These are phyloP conservation scores for Nicotiana noctiflora DNA, from an alignment of 257 asterid genomes.

Conservation along the genomic window DNA sequence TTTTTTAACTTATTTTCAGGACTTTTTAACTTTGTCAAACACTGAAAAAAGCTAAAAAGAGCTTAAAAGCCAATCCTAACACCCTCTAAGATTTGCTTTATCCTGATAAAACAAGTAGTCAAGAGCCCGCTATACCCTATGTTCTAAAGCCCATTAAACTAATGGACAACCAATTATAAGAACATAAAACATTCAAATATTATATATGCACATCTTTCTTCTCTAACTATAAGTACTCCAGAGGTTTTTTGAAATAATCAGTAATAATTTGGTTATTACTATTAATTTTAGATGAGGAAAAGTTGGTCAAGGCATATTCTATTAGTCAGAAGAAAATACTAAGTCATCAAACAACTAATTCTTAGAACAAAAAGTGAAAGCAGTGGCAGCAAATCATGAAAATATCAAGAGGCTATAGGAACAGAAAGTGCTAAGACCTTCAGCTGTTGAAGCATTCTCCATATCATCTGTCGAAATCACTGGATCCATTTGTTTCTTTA, in stretches of 20 bases:
- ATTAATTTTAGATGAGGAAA: background rate
- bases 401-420: background rate
- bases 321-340: background rate
- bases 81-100: too few species aligned
- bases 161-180: background rate
- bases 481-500: slow-evolving; percentile 60
- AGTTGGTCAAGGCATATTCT: background rate
- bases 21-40: too few species aligned
- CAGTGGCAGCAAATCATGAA: background rate
- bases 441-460: slow-evolving; percentile 35
- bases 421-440: slow-evolving; percentile 31
- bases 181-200: too few species aligned
- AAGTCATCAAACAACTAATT: background rate
- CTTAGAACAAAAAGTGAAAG: background rate
- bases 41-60: too few species aligned
- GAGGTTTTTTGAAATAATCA: background rate
- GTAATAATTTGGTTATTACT: background rate
- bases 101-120: too few species aligned
- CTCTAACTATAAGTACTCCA: background rate
- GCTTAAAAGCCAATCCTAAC: too few species aligned
- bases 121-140: background rate
- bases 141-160: background rate
- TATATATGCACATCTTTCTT: background rate
- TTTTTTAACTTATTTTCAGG: too few species aligned
- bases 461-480: slow-evolving; percentile 51